Evolutionary conservation across 2,329 filamentous ascomycete genomes (phyloP), one percentile per base, ranked within the genome.

Genomic region (Penicillium vulpinum): DNA sequence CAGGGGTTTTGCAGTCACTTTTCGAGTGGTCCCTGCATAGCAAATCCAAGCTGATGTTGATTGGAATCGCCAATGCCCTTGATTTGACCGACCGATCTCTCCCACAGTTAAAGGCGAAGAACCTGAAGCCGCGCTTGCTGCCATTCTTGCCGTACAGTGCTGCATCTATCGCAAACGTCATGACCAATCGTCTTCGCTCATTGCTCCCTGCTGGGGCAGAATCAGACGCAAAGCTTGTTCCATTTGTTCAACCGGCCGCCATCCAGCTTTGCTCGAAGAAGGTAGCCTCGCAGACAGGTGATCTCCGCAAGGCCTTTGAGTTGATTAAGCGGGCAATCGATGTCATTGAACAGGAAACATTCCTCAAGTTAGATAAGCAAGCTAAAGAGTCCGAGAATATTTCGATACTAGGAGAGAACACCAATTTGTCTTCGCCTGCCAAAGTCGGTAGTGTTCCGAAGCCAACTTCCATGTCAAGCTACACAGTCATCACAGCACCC

Each of bases 61-160:
- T 99, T 48, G 94, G 94, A 46, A 96, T 99, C 69, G 94, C 94
- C 65, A 99, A 99, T 69, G 94, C 94, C 4, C 81, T 99, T 52
- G 94, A 99, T 71, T 80, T 99, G 55, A 99, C 94, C 0, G 94
- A 97, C 71, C 90, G 94, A 10, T 96, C 97, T 66, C 82, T 99
- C 21, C 94, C 94, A 48, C 89, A 93, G 50, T 84, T 99, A 60
- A 97, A 97, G 78, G 87, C 92, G 21, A 90, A 92, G 67, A 95
- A 95, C 67, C 80, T 99, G 61, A 96, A 92, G 77, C 94, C 94
- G 2, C 86, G 90, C 46, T 83, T 97, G 3, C 84, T 99, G 2
- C 90, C 93, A 0, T 97, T 99, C 72, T 83, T 97, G 62, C 94
- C 94, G 1, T 99, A 99, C 76, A 92, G 88, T 2, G 91, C 91